Base-by-base conservation (phyloP, 306 rosid species). In the Lagenaria siceraria region DNA sequence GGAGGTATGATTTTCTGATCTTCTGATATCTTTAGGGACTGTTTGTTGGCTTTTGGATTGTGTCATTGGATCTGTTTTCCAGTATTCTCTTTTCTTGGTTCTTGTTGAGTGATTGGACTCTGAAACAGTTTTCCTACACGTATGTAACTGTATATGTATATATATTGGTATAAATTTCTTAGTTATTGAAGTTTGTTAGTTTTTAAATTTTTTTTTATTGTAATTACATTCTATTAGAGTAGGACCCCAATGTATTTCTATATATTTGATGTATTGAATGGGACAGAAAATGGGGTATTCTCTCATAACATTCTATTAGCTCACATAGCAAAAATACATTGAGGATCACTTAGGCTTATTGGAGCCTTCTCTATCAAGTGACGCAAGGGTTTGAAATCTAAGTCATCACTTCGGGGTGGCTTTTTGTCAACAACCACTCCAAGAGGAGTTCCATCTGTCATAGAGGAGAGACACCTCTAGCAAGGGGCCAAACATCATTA, bases 1-100 rank as follows among this genome's bases (percentile, higher is more conserved):
- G 80, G 92, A 90, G 99, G 99, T 95, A 88, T 43, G 75, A 33
- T 81, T 81, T 52, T 29, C 24, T 72, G 24, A 1, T 72, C 17
- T 43, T 22, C 65, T 53, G 36, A 77, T 51, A 69, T 25, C 42
- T 8, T 48, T 25, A 6, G 3, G 60, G 17, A 25, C 76, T 27
- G 35, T 71, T 71, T 48, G 58, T 72, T 72, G 76, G 58, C 36
- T 71, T 70, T 48, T 24, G 24, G 27, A 43, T 38, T 66, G 9
- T 53, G 75, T 1, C 75, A 70, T 70, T 70, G 75, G 53, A 68
- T 40, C 53, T 40, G 33, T 42, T 27, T 14, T 42, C 10, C 74
- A 12, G 10, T 62, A 62, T 29, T 62, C 69, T 62, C 69, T 29
- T 14, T 35, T 29, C 40, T 27, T 19, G 53, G 53, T 12, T 66